These are phyloP conservation scores for Claviceps capensis DNA, from an alignment of 2,329 filamentous ascomycete genomes.

Conservation along the genomic window DNA sequence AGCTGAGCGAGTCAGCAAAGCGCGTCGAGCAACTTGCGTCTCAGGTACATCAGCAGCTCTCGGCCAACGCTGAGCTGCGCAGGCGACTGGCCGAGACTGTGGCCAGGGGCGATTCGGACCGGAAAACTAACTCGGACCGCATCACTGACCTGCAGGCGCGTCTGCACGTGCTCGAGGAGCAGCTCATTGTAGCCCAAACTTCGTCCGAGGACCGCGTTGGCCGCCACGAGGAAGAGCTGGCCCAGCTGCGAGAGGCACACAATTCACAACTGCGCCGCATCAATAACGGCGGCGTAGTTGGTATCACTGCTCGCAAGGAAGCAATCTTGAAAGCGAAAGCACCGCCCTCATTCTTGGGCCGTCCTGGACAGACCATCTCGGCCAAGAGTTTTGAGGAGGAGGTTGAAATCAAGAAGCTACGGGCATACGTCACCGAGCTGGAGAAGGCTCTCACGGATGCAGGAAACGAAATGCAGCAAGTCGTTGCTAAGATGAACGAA, in stretches of 20 bases:
- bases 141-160: conserved; percentile 75
- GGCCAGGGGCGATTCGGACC: conserved; percentile 68
- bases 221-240: conserved; percentile 76
- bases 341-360: conserved; percentile 18
- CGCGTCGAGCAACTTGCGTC: conserved; percentile 68
- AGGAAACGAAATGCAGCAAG: conserved; percentile 70
- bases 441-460: conserved; percentile 51
- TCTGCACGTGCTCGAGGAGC: conserved; percentile 72
- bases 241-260: conserved; percentile 61
- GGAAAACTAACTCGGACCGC: conserved; percentile 63
- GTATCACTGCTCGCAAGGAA: conserved; percentile 18
- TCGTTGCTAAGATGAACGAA: conserved; percentile 65
- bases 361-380: conserved; percentile 33
- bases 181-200: conserved; percentile 68
- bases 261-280: conserved; percentile 65
- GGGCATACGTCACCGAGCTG: conserved; percentile 67
- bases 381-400: conserved; percentile 59
- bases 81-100: conserved; percentile 68
- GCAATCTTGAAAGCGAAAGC: conserved; percentile 21
- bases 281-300: conserved; percentile 30
- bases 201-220: conserved; percentile 73
- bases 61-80: conserved; percentile 63
- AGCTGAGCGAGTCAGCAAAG: conserved; percentile 59
- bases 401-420: conserved; percentile 60
- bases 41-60: conserved; percentile 68